A percentile compares a stretch with the other conserved stretches of the same genome.
Conservation (phyloP, 202 grass and related monocot species). For the Eragrostis tef region DNA sequence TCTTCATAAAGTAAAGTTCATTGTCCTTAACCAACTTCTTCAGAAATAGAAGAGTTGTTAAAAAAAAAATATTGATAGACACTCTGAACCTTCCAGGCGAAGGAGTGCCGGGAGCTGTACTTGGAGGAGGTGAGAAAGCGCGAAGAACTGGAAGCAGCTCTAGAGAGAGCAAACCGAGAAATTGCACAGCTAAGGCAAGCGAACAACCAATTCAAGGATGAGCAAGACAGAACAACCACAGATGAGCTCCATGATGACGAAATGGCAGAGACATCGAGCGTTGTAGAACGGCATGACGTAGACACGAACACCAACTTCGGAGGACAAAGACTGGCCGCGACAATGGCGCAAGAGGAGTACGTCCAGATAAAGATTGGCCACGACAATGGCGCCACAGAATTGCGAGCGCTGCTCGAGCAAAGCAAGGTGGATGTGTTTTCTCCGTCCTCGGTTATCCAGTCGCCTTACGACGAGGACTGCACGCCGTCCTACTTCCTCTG, state of each 20-base stretch:
- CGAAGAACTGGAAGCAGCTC: conserved; percentile 59
- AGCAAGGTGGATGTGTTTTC: conserved; percentile 50
- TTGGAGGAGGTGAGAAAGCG: conserved; percentile 51
- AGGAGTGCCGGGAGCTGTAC: conserved; percentile 48
- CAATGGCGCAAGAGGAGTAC: background rate
- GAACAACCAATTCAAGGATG: background rate
- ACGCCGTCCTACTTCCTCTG: conserved; percentile 54
- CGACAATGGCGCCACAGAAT: conserved; percentile 26
- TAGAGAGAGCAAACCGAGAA: conserved; percentile 49
- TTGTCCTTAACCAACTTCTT: conserved; percentile 14
- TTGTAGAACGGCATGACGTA: background rate
- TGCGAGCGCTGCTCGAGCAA: conserved; percentile 34
- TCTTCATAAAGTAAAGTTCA: conserved; percentile 61
- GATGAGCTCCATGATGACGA: conserved; percentile 46
- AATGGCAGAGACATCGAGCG: background rate
- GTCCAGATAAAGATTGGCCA: conserved; percentile 30
- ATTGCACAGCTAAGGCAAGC: conserved; percentile 35
- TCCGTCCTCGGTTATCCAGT: conserved; percentile 49
- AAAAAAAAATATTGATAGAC: background rate
- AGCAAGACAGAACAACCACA: background rate
- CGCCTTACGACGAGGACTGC: conserved; percentile 48
- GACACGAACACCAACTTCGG: background rate
- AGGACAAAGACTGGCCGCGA: too few relatives aligned
- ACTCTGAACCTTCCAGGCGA: conserved; percentile 53
- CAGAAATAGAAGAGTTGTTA: background rate